Evolutionary conservation across 2,329 filamentous ascomycete species (phyloP), one percentile per base, ranked within the genome.

Genomic region (Zymoseptoria ardabiliae): DNA sequence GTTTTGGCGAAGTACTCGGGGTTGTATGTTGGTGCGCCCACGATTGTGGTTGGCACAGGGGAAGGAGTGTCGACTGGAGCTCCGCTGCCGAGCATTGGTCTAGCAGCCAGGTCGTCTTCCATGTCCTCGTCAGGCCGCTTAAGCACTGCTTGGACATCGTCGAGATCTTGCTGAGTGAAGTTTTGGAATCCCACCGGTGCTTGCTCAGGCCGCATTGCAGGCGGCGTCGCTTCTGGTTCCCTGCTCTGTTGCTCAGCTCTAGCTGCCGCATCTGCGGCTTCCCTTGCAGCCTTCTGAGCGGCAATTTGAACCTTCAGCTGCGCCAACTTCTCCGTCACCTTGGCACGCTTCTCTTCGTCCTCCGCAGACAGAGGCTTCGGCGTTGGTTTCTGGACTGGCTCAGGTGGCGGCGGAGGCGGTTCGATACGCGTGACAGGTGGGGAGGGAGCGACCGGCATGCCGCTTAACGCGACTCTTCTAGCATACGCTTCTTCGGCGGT

Each of bases 401-500:
- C 21, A 60, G 63, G 21, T 61, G 66, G 52, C 68, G 58, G 68
- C 58, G 73, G 30, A 13, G 35, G 35, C 11, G 35, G 35, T n/a
- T 45, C 35, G 17, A 17, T 45, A 45, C 13, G 35, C 13, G 35
- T n/a, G 11, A 53, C n/a, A 19, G 53, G 54, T 4, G 58, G 28
- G 10, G 57, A 45, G 23, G 53, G 73, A 19, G 51, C 51, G 51
- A 53, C 51, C 58, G 71, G 64, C 53, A 69, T 67, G 51, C 71
- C 66, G 3, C 81, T 83, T 70, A 89, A 68, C 35, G 81, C 83
- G 63, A 85, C 75, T 17, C 85, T 85, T 57, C 82, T 83, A 51
- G 82, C 79, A 71, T 87, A 91, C 50, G 82, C 86, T 70, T 91
- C 87, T 58, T 91, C 86, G 54, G 85, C 87, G 5, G 83, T 85